A percentile compares a stretch with the other conserved stretches of the same genome.
Evolutionary conservation across 2,329 filamentous ascomycete genomes (phyloP).

Genomic region (Cylindrodendrum hubeiense): DNA sequence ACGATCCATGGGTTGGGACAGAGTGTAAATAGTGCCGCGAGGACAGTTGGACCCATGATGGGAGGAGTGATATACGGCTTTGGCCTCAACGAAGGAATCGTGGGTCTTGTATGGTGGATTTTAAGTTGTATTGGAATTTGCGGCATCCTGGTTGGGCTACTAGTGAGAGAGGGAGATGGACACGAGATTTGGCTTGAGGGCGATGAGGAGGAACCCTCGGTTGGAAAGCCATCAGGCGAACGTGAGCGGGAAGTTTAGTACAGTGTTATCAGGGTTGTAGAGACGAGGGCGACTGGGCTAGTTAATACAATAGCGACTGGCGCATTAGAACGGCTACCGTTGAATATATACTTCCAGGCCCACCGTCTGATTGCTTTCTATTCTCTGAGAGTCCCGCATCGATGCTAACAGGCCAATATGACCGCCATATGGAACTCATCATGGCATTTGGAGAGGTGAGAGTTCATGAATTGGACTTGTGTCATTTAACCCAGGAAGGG

Average conservation of each 20-base stretch:
- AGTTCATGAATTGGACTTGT: too few species aligned
- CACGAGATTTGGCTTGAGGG: slow-evolving; percentile 75
- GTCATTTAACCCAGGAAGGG: too few species aligned
- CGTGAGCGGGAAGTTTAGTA: not conserved
- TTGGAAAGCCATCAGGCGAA: not conserved
- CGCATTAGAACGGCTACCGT: too few species aligned
- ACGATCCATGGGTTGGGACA: slow-evolving; percentile 66
- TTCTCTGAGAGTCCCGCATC: too few species aligned
- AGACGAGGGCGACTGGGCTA: too few species aligned
- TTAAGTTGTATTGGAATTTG: slow-evolving; percentile 62
- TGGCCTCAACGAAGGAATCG: slow-evolving; percentile 67
- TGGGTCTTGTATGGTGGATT: slow-evolving; percentile 71
- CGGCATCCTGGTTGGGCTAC: slow-evolving; percentile 64
- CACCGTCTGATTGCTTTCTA: too few species aligned
- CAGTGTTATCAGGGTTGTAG: not conserved
- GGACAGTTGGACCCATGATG: slow-evolving; percentile 71
- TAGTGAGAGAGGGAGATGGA: slow-evolving; percentile 71
- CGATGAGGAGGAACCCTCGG: slow-evolving; percentile 59
- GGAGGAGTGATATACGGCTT: slow-evolving; percentile 72
- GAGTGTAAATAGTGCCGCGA: slow-evolving; percentile 68
- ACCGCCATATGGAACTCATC: too few species aligned
- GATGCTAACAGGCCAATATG: too few species aligned
- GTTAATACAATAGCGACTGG: too few species aligned
- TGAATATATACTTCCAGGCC: too few species aligned
- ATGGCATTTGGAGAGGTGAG: too few species aligned